These are phyloP conservation scores for Fistulifera pelliculosa DNA, from an alignment of 108 stramenopile species.

Conservation along the genomic window DNA sequence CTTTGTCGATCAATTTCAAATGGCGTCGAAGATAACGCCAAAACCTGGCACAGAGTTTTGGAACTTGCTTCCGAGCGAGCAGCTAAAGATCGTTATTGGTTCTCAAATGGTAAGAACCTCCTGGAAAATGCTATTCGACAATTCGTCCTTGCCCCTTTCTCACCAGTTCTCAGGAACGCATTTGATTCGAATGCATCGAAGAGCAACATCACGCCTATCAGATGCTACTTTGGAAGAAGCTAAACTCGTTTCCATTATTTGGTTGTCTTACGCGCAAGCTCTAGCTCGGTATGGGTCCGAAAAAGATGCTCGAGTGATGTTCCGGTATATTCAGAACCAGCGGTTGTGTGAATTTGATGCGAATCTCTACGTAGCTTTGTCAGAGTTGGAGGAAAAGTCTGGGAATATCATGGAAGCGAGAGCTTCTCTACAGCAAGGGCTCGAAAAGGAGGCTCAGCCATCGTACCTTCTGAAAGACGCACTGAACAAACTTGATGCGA, in stretches of 20 bases:
- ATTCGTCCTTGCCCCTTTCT: neutral
- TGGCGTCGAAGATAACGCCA: slow-evolving; percentile 22
- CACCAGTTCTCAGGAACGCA: slow-evolving; percentile 20
- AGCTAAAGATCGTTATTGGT: neutral
- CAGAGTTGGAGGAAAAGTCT: slow-evolving; percentile 23
- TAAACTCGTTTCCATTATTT: slow-evolving; percentile 32
- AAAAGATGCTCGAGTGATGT: slow-evolving; percentile 39
- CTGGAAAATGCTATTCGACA: neutral
- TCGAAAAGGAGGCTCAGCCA: slow-evolving; percentile 24
- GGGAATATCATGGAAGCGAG: slow-evolving; percentile 7
- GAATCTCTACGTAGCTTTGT: slow-evolving; percentile 22
- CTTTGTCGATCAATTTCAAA: slow-evolving; percentile 22
- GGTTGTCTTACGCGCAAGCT: slow-evolving; percentile 50
- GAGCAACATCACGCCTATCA: slow-evolving; percentile 63
- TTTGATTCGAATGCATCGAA: slow-evolving; percentile 52
- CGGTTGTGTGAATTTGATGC: slow-evolving; percentile 9
- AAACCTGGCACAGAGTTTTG: slow-evolving; percentile 27
- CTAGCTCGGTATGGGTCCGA: slow-evolving; percentile 20
- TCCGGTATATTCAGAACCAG: slow-evolving; percentile 25
- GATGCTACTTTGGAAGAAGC: slow-evolving; percentile 9
- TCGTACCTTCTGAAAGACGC: slow-evolving; percentile 10
- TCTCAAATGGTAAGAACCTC: slow-evolving; percentile 1
- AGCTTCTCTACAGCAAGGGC: slow-evolving; percentile 16
- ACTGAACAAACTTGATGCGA: neutral
- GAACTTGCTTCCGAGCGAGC: slow-evolving; percentile 12